A percentile compares a stretch with the other conserved stretches of the same genome.
phyloP scores from a whole-genome alignment of 441 rosid genomes.

The Adansonia grandidieri region DNA sequence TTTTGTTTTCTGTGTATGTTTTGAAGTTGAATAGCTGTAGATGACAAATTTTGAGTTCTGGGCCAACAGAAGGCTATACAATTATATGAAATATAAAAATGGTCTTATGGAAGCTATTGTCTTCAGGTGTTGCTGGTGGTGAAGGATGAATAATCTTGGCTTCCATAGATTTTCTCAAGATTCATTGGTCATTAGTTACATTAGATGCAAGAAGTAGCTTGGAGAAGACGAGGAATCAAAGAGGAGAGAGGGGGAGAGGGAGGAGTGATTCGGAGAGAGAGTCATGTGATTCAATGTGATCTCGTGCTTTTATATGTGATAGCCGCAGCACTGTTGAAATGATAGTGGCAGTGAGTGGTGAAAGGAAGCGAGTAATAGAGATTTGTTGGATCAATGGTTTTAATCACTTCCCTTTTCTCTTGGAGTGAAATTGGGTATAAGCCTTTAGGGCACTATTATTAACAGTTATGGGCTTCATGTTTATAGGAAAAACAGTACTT shows the following conservation, averaged over 20 bases:
- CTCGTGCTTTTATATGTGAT: not conserved
- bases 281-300: not conserved
- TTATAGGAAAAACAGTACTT: slow-evolving; percentile 2
- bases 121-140: not conserved
- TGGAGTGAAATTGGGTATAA: not conserved
- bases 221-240: too few relatives aligned
- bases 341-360: slow-evolving; percentile 7
- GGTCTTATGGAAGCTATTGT: not conserved
- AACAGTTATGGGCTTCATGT: slow-evolving; percentile 1
- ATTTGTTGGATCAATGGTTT: not conserved
- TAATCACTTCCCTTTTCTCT: not conserved
- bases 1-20: too few relatives aligned
- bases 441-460: not conserved
- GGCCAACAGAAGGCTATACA: not conserved
- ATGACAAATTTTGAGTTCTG: not conserved
- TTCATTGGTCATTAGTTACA: not conserved
- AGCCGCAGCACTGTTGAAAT: not conserved
- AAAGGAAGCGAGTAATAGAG: not conserved
- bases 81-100: not conserved
- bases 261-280: not conserved
- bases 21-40: not conserved
- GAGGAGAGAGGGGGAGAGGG: not conserved
- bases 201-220: not conserved
- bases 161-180: not conserved
- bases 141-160: not conserved